Base-by-base conservation (phyloP, 129 eudicot genomes). In the Erigeron canadensis region DNA sequence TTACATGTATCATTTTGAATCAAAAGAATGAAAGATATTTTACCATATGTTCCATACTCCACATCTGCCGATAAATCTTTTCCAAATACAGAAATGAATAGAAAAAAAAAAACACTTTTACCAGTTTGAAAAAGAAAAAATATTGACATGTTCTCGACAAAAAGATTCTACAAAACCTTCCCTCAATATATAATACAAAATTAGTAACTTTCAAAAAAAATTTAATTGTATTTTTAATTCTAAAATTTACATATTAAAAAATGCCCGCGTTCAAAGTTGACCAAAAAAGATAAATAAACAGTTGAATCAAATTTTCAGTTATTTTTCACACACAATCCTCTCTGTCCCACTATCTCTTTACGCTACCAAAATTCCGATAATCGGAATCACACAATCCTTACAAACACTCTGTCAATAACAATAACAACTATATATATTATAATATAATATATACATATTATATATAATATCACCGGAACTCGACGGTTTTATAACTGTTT, bases 261-360 rank as follows among this genome's bases (percentile, higher is more conserved):
- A 7, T 56, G 72, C 79, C 57, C 34, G 79, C 79, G 56, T 47
- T 65, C 73, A 12, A 75, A 75, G 67, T 75, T 75, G 79, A 75
- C 79, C 79, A 66, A 12, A 65, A 65, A 75, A 57, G 43, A 66
- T 56, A 28, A 28, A 28, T 28, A 28, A 28, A 28, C 34, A 28
- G 34, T 28, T 28, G 34, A 28, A 28, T 55, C 72, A 45, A 45
- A 42, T 22, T 3, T 53, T 23, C 59, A 11, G 54, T 73, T 44
- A 73, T 75, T 75, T 53, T 65, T 60, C 18, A 11, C 53, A 62
- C 40, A 44, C 34, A 23, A n/a, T 55, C 65, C 72, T 75, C 57
- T 41, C 78, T 22, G 56, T 13, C 19, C 23, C 57, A 23, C 44
- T 23, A 47, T 16, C 1, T 28, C 1, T 28, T 28, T 28, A 28